Conservation (phyloP, 495 filamentous ascomycete species). For the Annulohypoxylon bovei region DNA sequence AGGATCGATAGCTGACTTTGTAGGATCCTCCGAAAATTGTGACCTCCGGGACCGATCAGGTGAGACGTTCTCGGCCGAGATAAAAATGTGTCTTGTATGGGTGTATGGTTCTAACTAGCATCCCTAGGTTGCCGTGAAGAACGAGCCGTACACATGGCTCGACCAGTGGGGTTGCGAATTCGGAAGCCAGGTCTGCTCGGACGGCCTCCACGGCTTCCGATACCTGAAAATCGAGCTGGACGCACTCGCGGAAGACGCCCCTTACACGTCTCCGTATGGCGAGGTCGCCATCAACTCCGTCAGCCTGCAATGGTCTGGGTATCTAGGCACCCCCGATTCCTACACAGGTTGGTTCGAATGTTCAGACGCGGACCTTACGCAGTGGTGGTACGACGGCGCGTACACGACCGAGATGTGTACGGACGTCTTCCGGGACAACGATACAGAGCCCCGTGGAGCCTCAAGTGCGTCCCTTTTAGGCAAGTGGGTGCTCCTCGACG, state of each 20-base stretch:
- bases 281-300: constrained; percentile 50
- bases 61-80: constrained; percentile 15
- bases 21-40: constrained; percentile 45
- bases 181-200: constrained; percentile 53
- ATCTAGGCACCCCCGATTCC: constrained; percentile 55
- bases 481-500: constrained; percentile 57
- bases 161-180: constrained; percentile 52
- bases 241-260: constrained; percentile 51
- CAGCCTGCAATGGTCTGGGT: constrained; percentile 52
- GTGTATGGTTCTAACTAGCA: constrained; percentile 2
- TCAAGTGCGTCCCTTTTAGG: constrained; percentile 50
- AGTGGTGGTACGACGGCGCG: constrained; percentile 60
- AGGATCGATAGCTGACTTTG: not conserved
- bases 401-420: constrained; percentile 59
- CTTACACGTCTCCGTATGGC: constrained; percentile 53
- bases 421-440: constrained; percentile 57
- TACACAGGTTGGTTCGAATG: constrained; percentile 61
- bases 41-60: constrained; percentile 54
- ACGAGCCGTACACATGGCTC: constrained; percentile 52
- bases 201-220: constrained; percentile 60
- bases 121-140: constrained; percentile 51
- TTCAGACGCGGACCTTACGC: constrained; percentile 56
- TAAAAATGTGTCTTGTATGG: not conserved
- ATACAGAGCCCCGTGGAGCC: constrained; percentile 53
- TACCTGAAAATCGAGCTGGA: constrained; percentile 58